Conservation (phyloP, 805 yeast species). For the Candida maris region DNA sequence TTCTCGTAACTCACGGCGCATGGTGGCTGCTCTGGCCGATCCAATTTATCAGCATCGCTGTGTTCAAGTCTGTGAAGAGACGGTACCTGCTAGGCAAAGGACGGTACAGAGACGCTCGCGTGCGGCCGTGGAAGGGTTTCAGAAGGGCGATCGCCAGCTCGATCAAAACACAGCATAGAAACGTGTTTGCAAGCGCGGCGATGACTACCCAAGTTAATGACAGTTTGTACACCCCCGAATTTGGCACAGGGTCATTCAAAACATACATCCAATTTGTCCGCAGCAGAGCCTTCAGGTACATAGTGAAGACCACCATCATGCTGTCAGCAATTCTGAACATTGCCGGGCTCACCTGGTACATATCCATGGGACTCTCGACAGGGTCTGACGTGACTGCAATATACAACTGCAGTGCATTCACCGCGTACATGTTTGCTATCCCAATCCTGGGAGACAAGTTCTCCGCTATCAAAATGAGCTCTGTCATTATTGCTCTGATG, state of each 20-base stretch:
- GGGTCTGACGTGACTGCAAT: constrained; percentile 88
- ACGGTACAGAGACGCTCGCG: constrained; percentile 11
- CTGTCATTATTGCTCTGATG: constrained; percentile 66
- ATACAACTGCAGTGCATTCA: constrained; percentile 85
- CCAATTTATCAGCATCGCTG: constrained; percentile 51
- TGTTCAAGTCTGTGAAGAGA: constrained; percentile 39
- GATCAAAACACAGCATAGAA: constrained; percentile 40
- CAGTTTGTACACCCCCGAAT: constrained; percentile 31
- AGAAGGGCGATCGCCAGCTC: constrained; percentile 32
- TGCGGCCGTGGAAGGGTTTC: constrained; percentile 32
- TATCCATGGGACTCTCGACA: constrained; percentile 75
- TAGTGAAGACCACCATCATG: constrained; percentile 39
- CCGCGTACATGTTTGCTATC: constrained; percentile 81
- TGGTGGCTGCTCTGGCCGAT: constrained; percentile 74
- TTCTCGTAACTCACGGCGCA: constrained; percentile 71
- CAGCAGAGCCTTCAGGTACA: constrained; percentile 47
- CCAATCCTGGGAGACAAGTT: constrained; percentile 66
- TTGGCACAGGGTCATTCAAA: constrained; percentile 28
- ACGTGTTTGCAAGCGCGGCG: constrained; percentile 37
- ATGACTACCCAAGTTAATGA: constrained; percentile 28
- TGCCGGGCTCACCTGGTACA: constrained; percentile 85
- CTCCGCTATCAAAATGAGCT: constrained; percentile 55
- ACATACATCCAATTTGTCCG: constrained; percentile 32
- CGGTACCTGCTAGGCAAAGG: constrained; percentile 17
- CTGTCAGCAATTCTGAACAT: constrained; percentile 58